phyloP scores from a whole-genome alignment of 768 basidiomycete species.

The Nevesoporus exiguus region DNA sequence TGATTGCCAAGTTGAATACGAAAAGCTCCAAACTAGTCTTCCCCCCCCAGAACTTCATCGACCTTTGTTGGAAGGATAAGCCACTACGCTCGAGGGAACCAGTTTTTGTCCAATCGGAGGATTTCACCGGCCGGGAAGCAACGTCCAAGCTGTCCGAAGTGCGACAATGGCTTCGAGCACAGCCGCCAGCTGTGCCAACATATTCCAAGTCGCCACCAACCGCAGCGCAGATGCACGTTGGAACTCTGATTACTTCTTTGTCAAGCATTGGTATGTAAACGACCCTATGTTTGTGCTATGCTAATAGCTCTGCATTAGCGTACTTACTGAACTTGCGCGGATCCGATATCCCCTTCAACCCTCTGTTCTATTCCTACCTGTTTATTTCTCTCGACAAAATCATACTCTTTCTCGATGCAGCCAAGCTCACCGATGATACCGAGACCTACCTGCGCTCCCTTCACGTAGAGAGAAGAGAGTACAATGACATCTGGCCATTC shows the following conservation, averaged over 20 bases:
- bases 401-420: slow-evolving; percentile 72
- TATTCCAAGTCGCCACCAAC: slow-evolving; percentile 63
- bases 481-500: slow-evolving; percentile 78
- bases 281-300: background rate
- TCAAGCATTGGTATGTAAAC: slow-evolving; percentile 60
- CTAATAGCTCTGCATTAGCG: slow-evolving; percentile 41
- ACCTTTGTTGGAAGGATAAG: slow-evolving; percentile 77
- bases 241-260: slow-evolving; percentile 65
- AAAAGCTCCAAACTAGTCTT: slow-evolving; percentile 68
- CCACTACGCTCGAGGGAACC: slow-evolving; percentile 63
- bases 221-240: slow-evolving; percentile 59
- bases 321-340: slow-evolving; percentile 89
- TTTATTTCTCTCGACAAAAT: slow-evolving; percentile 62
- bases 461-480: slow-evolving; percentile 57
- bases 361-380: slow-evolving; percentile 86
- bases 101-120: slow-evolving; percentile 64
- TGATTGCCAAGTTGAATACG: slow-evolving; percentile 53
- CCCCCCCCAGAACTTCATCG: slow-evolving; percentile 80
- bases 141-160: slow-evolving; percentile 66
- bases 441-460: slow-evolving; percentile 55
- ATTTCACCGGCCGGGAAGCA: slow-evolving; percentile 68
- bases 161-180: slow-evolving; percentile 62
- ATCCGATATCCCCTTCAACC: slow-evolving; percentile 86
- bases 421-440: slow-evolving; percentile 60
- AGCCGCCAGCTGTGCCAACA: slow-evolving; percentile 55